Conservation (phyloP, 2,329 filamentous ascomycete genomes). For the Penicillium sumatraense region DNA sequence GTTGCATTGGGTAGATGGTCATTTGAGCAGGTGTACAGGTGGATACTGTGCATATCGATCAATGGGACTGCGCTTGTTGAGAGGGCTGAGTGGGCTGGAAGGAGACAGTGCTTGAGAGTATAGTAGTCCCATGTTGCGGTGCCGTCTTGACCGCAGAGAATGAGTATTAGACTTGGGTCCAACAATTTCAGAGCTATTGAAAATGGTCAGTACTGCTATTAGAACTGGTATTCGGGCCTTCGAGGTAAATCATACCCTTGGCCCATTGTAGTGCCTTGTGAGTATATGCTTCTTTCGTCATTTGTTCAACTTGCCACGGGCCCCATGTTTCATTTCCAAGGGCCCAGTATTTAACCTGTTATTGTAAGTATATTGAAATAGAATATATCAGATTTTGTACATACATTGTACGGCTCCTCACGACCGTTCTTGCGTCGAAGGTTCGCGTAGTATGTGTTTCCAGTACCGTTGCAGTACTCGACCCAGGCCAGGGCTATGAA, state of each 20-base stretch:
- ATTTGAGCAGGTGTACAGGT: conserved; percentile 71
- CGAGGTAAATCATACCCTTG: conserved; percentile 47
- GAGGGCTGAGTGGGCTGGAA: conserved; percentile 50
- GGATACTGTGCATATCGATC: conserved; percentile 82
- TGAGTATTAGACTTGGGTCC: conserved; percentile 70
- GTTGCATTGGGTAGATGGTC: conserved; percentile 61
- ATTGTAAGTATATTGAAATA: conserved; percentile 16
- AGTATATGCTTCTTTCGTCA: conserved; percentile 63
- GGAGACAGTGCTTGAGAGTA: conserved; percentile 71
- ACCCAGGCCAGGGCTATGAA: conserved; percentile 70
- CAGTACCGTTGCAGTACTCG: conserved; percentile 82
- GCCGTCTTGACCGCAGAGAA: conserved; percentile 75
- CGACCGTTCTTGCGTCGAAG: conserved; percentile 75
- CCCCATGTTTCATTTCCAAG: conserved; percentile 75
- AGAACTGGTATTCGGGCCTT: too few relatives aligned
- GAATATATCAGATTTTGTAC: neutral
- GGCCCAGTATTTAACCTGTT: conserved; percentile 77
- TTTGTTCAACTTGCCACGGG: conserved; percentile 64
- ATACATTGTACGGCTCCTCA: conserved; percentile 72
- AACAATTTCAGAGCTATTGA: conserved; percentile 44
- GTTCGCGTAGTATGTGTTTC: conserved; percentile 81
- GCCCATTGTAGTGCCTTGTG: conserved; percentile 64
- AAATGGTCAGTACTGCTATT: conserved; percentile 2
- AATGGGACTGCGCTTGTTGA: conserved; percentile 49
- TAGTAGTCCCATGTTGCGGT: conserved; percentile 73